Conservation (phyloP, 2,329 filamentous ascomycete species). For the Colletotrichum gigasporum region DNA sequence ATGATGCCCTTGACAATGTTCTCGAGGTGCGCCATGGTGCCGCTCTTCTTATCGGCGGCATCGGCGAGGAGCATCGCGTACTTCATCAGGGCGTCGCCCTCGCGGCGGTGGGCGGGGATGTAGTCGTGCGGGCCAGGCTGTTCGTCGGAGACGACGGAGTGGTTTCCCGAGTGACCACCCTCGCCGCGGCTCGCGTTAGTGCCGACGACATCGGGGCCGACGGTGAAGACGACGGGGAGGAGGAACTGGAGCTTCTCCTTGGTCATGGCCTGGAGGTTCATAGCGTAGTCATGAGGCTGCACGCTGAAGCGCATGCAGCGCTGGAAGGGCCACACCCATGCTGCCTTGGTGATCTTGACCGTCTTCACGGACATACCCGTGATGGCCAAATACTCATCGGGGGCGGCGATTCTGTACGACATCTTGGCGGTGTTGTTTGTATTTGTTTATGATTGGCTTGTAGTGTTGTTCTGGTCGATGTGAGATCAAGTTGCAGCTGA, state of each 20-base stretch:
- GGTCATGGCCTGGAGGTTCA: conserved; percentile 89
- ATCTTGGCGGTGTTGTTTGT: conserved; percentile 50
- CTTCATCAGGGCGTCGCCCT: conserved; percentile 76
- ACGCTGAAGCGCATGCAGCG: conserved; percentile 69
- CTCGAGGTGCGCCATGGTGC: conserved; percentile 70
- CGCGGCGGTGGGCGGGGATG: conserved; percentile 42
- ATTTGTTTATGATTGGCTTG: no score
- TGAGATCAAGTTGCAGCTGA: no score
- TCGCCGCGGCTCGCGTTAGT: conserved; percentile 46
- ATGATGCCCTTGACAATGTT: conserved; percentile 92
- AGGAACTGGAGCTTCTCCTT: conserved; percentile 87
- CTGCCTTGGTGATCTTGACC: conserved; percentile 82
- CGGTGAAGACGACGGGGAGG: conserved; percentile 85
- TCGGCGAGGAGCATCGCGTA: conserved; percentile 84
- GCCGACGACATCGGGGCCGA: conserved; percentile 79
- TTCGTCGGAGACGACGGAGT: conserved; percentile 27
- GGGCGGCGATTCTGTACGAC: conserved; percentile 75
- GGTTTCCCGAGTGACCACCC: conserved; percentile 12
- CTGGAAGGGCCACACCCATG: conserved; percentile 77
- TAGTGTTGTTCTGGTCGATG: no score
- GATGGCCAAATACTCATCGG: conserved; percentile 87
- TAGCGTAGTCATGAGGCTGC: conserved; percentile 82
- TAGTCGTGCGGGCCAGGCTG: no score
- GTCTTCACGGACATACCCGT: conserved; percentile 81
- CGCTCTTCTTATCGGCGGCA: conserved; percentile 61